A percentile compares a stretch with the other conserved stretches of the same genome.
These are phyloP conservation scores for Prorocentrum cordatum DNA, from an alignment of 169 alveolate species.

Conservation along the genomic window DNA sequence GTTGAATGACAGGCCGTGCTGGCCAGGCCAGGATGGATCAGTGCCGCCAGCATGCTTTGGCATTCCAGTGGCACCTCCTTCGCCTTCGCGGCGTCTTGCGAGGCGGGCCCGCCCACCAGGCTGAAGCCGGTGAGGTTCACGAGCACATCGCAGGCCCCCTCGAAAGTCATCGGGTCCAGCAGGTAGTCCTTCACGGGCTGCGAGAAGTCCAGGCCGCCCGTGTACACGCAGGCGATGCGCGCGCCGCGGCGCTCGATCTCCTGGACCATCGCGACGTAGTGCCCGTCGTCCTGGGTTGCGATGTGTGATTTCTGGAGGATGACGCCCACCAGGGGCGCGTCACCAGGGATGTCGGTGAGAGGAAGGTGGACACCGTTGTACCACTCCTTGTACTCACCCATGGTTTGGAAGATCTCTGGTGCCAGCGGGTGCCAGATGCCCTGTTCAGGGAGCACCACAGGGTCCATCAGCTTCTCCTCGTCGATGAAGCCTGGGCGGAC, in stretches of 20 bases:
- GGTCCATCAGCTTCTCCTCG: slow-evolving; percentile 38
- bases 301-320: slow-evolving; percentile 69
- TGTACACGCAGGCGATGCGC: slow-evolving; percentile 48
- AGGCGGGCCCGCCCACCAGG: slow-evolving; percentile 70
- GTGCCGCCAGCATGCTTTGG: too few species aligned
- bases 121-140: slow-evolving; percentile 62
- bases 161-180: background rate
- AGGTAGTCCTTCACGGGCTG: slow-evolving; percentile 28
- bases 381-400: background rate
- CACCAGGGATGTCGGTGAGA: slow-evolving; percentile 11
- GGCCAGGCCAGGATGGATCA: too few species aligned
- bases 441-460: slow-evolving; percentile 57
- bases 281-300: slow-evolving; percentile 62
- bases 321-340: background rate
- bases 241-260: slow-evolving; percentile 64
- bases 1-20: too few species aligned
- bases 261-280: slow-evolving; percentile 34
- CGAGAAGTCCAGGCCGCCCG: slow-evolving; percentile 64
- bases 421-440: slow-evolving; percentile 71
- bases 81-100: slow-evolving; percentile 62
- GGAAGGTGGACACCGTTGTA: slow-evolving; percentile 49
- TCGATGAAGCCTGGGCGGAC: slow-evolving; percentile 16
- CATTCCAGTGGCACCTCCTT: slow-evolving; percentile 17
- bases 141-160: slow-evolving; percentile 28
- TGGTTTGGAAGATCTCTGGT: slow-evolving; percentile 36